These are phyloP conservation scores for Cyclotella atomus DNA, from an alignment of 108 stramenopile genomes.

Conservation along the genomic window DNA sequence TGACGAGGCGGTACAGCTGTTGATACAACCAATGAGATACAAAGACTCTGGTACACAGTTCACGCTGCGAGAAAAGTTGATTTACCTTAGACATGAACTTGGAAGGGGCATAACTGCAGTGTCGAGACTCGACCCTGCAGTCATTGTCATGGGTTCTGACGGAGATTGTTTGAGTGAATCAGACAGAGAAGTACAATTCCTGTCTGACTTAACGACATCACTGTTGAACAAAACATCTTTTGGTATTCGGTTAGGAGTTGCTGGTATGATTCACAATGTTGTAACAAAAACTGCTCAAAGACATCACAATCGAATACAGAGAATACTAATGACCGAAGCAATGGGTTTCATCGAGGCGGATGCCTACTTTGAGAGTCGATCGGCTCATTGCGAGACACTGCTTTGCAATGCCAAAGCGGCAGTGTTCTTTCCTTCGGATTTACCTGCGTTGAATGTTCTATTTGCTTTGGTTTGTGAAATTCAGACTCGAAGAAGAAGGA, in stretches of 20 bases:
- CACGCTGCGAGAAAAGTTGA: slow-evolving; percentile 36
- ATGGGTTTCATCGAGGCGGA: slow-evolving; percentile 4
- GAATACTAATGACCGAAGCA: slow-evolving; percentile 40
- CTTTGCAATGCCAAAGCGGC: slow-evolving; percentile 27
- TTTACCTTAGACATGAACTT: slow-evolving; percentile 39
- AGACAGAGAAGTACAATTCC: slow-evolving; percentile 29
- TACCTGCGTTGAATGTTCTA: slow-evolving; percentile 27
- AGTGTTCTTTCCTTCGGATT: slow-evolving; percentile 32
- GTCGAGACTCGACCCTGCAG: slow-evolving; percentile 26
- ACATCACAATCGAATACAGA: slow-evolving; percentile 15
- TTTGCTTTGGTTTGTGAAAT: slow-evolving; percentile 45
- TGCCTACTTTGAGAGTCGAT: slow-evolving; percentile 31
- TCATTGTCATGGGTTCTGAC: slow-evolving; percentile 30
- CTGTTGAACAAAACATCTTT: slow-evolving; percentile 21
- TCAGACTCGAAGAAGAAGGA: slow-evolving; percentile 28
- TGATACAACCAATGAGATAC: slow-evolving; percentile 25
- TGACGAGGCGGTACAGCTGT: slow-evolving; percentile 12
- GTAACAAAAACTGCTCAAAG: not conserved
- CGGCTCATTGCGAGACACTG: slow-evolving; percentile 33
- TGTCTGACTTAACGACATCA: not conserved
- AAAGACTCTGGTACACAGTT: slow-evolving; percentile 39
- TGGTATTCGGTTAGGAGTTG: slow-evolving; percentile 22
- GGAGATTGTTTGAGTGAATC: slow-evolving; percentile 11
- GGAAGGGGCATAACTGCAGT: slow-evolving; percentile 34
- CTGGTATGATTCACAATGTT: slow-evolving; percentile 18